Evolutionary conservation across 768 basidiomycete genomes (phyloP).

Genomic region (Gyrodon lividus): DNA sequence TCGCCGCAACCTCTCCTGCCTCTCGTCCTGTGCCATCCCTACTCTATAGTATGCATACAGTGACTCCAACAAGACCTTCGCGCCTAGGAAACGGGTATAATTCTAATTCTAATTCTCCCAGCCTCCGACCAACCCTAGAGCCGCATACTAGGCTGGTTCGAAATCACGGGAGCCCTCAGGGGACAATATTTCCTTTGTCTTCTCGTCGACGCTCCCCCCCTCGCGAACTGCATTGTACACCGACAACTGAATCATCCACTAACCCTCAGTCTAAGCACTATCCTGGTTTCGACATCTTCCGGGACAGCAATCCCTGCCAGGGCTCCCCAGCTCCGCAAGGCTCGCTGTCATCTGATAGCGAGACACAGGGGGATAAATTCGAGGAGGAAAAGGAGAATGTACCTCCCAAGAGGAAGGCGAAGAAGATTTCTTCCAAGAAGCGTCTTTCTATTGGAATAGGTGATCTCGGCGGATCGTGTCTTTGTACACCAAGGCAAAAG

Average conservation of each 20-base stretch:
- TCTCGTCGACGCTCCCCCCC: slow-evolving; percentile 13
- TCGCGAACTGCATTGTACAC: slow-evolving; percentile 23
- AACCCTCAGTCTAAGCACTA: slow-evolving; percentile 62
- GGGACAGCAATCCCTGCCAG: slow-evolving; percentile 36
- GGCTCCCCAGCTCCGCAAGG: slow-evolving; percentile 1
- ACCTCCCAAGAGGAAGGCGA: slow-evolving; percentile 44
- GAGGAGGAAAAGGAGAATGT: slow-evolving; percentile 62
- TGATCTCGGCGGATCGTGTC: slow-evolving; percentile 3
- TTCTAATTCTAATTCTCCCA: slow-evolving; percentile 13
- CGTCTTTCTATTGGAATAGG: slow-evolving; percentile 9
- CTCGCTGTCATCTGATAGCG: slow-evolving; percentile 2
- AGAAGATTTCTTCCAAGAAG: slow-evolving; percentile 37
- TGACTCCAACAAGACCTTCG: slow-evolving; percentile 36
- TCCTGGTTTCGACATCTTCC: slow-evolving; percentile 62
- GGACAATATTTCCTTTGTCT: slow-evolving; percentile 11
- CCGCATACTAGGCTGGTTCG: slow-evolving; percentile 10
- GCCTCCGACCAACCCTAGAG: slow-evolving; percentile 45
- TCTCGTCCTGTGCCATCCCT: slow-evolving; percentile 31
- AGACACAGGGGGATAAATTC: slow-evolving; percentile 10
- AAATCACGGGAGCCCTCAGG: slow-evolving; percentile 6
- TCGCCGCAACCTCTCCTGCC: slow-evolving; percentile 17
- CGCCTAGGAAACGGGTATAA: slow-evolving; percentile 30
- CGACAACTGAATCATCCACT: slow-evolving; percentile 39
- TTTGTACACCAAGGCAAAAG: slow-evolving; percentile 3
- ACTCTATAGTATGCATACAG: slow-evolving; percentile 15